Conservation (phyloP, 2,329 filamentous ascomycete genomes). For the Penicillium sp. region DNA sequence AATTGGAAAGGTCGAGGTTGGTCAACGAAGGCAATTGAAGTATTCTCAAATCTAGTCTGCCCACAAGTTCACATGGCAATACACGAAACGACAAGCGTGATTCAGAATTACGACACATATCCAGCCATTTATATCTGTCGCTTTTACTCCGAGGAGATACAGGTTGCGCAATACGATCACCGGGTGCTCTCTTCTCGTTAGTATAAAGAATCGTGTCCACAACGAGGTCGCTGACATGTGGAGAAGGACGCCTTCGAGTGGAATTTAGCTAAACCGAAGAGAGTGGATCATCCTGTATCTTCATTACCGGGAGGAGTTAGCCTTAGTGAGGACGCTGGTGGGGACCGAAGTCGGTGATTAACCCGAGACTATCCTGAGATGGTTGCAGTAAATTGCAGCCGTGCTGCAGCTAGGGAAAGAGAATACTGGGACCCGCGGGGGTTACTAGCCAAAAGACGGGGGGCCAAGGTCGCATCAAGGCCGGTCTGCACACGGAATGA, state of each 20-base stretch:
- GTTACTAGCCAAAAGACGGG: background rate
- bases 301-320: slow-evolving; percentile 1
- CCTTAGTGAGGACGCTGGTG: slow-evolving; percentile 5
- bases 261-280: background rate
- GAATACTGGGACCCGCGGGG: slow-evolving; percentile 1
- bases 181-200: background rate
- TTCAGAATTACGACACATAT: background rate
- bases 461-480: background rate
- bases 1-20: background rate
- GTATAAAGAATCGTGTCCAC: background rate
- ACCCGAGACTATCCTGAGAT: slow-evolving; percentile 18
- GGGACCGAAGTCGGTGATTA: slow-evolving; percentile 19
- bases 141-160: background rate
- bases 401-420: slow-evolving; percentile 20
- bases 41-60: too few species aligned
- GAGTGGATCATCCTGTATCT: background rate
- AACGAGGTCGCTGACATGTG: background rate
- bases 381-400: slow-evolving; percentile 16
- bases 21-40: background rate
- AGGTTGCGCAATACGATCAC: background rate
- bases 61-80: background rate
- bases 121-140: background rate
- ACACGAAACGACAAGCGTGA: background rate
- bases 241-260: background rate
- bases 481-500: slow-evolving; percentile 1